Evolutionary conservation across 2,329 filamentous ascomycete species (phyloP).

Genomic region (Diaporthe amygdali): DNA sequence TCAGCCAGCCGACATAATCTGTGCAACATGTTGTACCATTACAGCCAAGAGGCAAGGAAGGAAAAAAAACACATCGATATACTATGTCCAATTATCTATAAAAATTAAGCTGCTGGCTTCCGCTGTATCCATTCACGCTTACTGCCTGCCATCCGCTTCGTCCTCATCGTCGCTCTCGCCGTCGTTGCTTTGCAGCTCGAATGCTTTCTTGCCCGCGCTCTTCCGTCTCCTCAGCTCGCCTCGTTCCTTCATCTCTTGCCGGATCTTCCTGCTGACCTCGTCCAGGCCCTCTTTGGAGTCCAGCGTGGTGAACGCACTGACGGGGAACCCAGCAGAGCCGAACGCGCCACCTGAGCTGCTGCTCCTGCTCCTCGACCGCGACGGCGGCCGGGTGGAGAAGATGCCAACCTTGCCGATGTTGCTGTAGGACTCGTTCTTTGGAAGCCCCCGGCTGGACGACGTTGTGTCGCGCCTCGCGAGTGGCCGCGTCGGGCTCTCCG

Average conservation of each 20-base stretch:
- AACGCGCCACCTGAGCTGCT: conserved; percentile 70
- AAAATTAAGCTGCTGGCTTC: not conserved
- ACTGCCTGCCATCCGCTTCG: conserved; percentile 50
- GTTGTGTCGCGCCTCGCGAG: conserved; percentile 56
- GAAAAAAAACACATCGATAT: not conserved
- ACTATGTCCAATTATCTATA: conserved; percentile 1
- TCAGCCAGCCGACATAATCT: not conserved
- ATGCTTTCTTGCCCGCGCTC: conserved; percentile 46
- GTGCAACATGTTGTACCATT: not conserved
- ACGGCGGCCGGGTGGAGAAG: conserved; percentile 88
- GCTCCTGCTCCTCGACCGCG: conserved; percentile 74
- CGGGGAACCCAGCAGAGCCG: conserved; percentile 65
- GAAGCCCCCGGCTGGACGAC: conserved; percentile 60
- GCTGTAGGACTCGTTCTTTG: conserved; percentile 91
- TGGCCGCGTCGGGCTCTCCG: conserved; percentile 35
- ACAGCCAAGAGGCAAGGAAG: not conserved
- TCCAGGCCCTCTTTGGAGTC: conserved; percentile 76
- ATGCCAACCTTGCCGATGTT: conserved; percentile 88
- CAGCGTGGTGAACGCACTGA: conserved; percentile 72
- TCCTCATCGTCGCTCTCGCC: conserved; percentile 49
- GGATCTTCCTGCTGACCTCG: conserved; percentile 83
- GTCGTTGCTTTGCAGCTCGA: conserved; percentile 41
- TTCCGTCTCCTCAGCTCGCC: conserved; percentile 64
- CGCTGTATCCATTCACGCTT: conserved; percentile 31
- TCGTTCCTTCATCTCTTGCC: conserved; percentile 83